Evolutionary conservation across 352 stramenopile genomes (phyloP).

Genomic region (Globisporangium barbulae): DNA sequence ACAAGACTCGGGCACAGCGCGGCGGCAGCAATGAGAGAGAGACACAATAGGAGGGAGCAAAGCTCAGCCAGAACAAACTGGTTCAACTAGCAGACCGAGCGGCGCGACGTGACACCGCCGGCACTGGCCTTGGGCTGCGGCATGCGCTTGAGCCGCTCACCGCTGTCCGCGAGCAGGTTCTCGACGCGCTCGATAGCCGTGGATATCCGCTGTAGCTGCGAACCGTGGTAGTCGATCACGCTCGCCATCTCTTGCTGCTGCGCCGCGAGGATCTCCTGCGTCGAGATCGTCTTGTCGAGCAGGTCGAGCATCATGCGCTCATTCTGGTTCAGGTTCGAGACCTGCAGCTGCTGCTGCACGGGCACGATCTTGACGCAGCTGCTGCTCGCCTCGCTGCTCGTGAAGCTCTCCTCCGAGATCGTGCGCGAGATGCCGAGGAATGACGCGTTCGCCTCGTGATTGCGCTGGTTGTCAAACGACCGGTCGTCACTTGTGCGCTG

Average conservation of each 20-base stretch:
- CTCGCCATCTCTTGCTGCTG: constrained; percentile 73
- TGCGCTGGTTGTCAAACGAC: constrained; percentile 19
- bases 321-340: constrained; percentile 50
- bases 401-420: constrained; percentile 22
- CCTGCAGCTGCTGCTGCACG: constrained; percentile 24
- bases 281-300: constrained; percentile 76
- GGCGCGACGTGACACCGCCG: not conserved
- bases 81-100: constrained; percentile 13
- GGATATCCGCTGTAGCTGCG: constrained; percentile 64
- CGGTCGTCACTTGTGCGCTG: constrained; percentile 1
- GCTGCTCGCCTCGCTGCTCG: constrained; percentile 15
- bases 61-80: not conserved
- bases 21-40: not conserved
- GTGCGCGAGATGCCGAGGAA: constrained; percentile 12
- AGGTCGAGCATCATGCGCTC: constrained; percentile 73
- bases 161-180: constrained; percentile 46
- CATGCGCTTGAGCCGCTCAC: constrained; percentile 27
- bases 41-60: not conserved
- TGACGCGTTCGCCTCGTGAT: constrained; percentile 14
- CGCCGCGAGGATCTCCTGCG: constrained; percentile 69
- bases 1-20: not conserved
- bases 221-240: constrained; percentile 59
- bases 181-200: constrained; percentile 70
- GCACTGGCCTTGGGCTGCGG: constrained; percentile 1
- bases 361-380: constrained; percentile 24